Conservation (phyloP, 176 grass and related monocot genomes). For the Pharus latifolius region DNA sequence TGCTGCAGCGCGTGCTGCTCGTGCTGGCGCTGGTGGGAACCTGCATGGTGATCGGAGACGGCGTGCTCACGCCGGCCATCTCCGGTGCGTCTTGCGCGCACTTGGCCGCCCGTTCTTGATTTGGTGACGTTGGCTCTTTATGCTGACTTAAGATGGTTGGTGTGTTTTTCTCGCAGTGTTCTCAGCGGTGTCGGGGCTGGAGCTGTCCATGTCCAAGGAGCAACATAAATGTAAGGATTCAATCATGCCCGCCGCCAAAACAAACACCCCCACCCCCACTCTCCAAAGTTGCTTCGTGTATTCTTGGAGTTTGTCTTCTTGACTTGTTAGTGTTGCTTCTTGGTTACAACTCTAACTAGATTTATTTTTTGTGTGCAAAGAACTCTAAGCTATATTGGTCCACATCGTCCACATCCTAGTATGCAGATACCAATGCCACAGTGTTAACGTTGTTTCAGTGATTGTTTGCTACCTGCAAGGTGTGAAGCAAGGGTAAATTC, state of each 20-base stretch:
- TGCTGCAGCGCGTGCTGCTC: conserved; percentile 65
- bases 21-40: conserved; percentile 73
- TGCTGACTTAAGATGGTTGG: conserved; percentile 6
- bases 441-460: not conserved
- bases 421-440: not conserved
- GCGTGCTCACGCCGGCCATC: conserved; percentile 88
- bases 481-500: not conserved
- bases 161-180: conserved; percentile 62
- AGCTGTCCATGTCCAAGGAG: conserved; percentile 84
- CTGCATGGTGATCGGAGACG: conserved; percentile 97
- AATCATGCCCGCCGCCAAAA: not conserved
- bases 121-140: not conserved
- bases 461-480: not conserved
- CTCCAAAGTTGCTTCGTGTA: conserved; percentile 5
- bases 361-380: not conserved
- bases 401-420: conserved; percentile 15
- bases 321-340: not conserved
- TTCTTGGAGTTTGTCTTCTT: not conserved
- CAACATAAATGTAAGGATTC: conserved; percentile 92
- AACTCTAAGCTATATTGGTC: too few species aligned
- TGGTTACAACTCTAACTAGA: not conserved
- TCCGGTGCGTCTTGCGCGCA: conserved; percentile 35
- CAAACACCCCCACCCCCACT: too few species aligned
- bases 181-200: conserved; percentile 90
- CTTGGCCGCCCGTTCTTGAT: not conserved